Conservation (phyloP, 2,329 filamentous ascomycete species). For the Clarireedia monteithiana region DNA sequence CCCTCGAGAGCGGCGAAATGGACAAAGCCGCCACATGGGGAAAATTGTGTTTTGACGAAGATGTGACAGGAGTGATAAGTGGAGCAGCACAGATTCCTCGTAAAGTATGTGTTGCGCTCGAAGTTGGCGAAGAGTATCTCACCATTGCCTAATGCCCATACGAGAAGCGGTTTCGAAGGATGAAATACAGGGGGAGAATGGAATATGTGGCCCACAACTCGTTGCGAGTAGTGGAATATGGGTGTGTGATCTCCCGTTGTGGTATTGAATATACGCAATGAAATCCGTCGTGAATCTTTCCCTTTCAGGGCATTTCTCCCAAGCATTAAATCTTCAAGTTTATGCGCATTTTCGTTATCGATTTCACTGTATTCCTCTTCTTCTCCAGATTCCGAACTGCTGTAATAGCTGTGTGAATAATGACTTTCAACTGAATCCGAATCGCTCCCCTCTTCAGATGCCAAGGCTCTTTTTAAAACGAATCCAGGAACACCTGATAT, state of each 20-base stretch:
- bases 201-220: background rate
- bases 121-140: background rate
- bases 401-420: conserved; percentile 1
- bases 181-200: background rate
- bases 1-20: background rate
- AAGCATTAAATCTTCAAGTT: background rate
- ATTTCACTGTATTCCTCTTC: background rate
- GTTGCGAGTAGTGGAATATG: background rate
- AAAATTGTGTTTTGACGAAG: background rate
- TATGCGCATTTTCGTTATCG: background rate
- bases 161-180: background rate
- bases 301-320: background rate
- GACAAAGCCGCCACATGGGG: background rate
- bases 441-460: background rate
- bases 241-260: background rate
- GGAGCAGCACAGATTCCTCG: background rate
- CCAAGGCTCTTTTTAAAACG: background rate
- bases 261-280: background rate
- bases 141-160: background rate
- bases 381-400: background rate
- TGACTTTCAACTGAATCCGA: background rate
- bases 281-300: background rate
- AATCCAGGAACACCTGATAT: background rate
- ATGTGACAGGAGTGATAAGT: conserved; percentile 1
- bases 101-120: background rate